A percentile compares a stretch with the other conserved stretches of the same genome.
phyloP scores from a whole-genome alignment of 805 yeast genomes.

The Ogataea corticis region DNA sequence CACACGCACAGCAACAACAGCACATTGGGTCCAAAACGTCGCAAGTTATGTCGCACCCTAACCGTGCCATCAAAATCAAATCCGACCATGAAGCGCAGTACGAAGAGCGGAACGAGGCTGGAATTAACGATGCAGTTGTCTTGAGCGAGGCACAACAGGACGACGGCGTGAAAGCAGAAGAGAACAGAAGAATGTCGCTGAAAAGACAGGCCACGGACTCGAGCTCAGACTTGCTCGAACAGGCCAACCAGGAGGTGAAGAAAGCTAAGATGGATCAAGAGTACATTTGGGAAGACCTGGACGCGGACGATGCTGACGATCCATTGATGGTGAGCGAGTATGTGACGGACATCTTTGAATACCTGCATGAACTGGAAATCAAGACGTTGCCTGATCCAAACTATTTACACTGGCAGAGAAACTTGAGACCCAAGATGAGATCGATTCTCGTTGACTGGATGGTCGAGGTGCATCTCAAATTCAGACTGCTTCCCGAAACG shows the following conservation, averaged over 20 bases:
- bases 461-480: conserved; percentile 82
- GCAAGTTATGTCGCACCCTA: conserved; percentile 13
- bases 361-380: conserved; percentile 69
- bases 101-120: conserved; percentile 5
- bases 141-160: conserved; percentile 3
- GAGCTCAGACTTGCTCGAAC: conserved; percentile 39
- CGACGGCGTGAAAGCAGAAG: conserved; percentile 27
- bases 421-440: conserved; percentile 78
- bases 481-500: conserved; percentile 83
- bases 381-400: conserved; percentile 73
- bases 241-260: conserved; percentile 31
- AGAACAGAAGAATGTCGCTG: conserved; percentile 34
- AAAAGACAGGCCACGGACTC: conserved; percentile 61
- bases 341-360: conserved; percentile 81
- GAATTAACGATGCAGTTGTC: not conserved
- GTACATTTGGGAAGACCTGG: conserved; percentile 71
- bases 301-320: conserved; percentile 67
- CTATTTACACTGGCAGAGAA: conserved; percentile 63
- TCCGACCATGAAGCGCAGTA: conserved; percentile 12
- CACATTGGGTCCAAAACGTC: conserved; percentile 6
- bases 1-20: conserved; percentile 12
- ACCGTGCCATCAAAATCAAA: conserved; percentile 15
- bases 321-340: conserved; percentile 92
- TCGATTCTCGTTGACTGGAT: conserved; percentile 92
- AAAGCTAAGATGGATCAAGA: conserved; percentile 37